Evolutionary conservation across 2,329 filamentous ascomycete genomes (phyloP), one percentile per base, ranked within the genome.

Genomic region (Colletotrichum plurivorum): DNA sequence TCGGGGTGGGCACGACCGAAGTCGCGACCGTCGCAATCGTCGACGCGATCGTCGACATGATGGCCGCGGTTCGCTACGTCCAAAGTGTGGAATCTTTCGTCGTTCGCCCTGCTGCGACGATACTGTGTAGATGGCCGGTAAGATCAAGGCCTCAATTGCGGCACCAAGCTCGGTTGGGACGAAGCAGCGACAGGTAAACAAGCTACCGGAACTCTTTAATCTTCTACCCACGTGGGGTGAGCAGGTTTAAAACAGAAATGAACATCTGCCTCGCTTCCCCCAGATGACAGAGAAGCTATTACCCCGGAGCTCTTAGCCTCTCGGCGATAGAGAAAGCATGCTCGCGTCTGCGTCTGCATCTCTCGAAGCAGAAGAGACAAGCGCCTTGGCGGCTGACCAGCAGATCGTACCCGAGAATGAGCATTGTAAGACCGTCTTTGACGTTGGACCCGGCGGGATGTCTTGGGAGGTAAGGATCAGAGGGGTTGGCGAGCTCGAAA

Each of bases 351-450:
- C 12, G 31, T 16, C 53, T 51, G 46, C 45, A 20, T 51, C 43
- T 43, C 27, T 2, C 31, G 25, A 41, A 53, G 27, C 59, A 16
- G 22, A 13, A 20, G 16, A 27, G 22, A 20, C 20, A 53, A 36
- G 59, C 49, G 48, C 15, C 59, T 64, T 57, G 61, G 53, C 53
- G 31, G 48, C 31, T 60, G 15, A 52, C 46, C 25, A 16, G 46
- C 46, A 46, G 31, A 41, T 43, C 36, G 31, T 46, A 51, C 31
- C 46, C 46, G 31, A 43, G 48, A 31, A 18, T 22, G n/a, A 25
- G 31, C 13, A 43, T 31, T 18, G 18, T 18, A n/a, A 36, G 9
- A 18, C 46, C 48, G 57, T 15, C 31, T 51, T 60, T 43, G 49
- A 36, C 10, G 22, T 64, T 43, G 61, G 45, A 53, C 31, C 53